Percentiles rank a stretch among this genome's conserved stretches.
phyloP scores from a whole-genome alignment of 202 grass and related monocot genomes.

The Alloteropsis angusta region DNA sequence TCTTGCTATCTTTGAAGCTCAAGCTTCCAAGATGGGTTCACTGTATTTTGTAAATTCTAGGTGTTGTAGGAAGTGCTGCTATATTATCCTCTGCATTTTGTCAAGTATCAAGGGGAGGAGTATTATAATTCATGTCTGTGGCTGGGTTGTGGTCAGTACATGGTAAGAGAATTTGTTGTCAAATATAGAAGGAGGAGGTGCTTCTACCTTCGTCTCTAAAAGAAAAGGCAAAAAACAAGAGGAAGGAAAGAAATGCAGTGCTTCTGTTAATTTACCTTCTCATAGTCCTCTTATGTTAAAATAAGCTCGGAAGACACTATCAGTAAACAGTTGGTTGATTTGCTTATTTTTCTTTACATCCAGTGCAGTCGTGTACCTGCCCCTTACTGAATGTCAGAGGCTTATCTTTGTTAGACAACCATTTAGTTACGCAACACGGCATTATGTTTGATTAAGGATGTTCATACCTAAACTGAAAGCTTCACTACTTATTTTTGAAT shows the following conservation, averaged over 20 bases:
- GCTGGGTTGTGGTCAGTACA: background rate
- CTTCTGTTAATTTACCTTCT: background rate
- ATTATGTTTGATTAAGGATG: no score
- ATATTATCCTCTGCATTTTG: background rate
- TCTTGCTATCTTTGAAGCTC: background rate
- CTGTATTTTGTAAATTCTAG: background rate
- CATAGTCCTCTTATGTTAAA: background rate
- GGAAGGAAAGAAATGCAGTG: background rate
- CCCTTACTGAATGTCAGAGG: background rate
- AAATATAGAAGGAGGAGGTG: background rate
- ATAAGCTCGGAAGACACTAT: background rate
- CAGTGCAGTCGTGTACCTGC: background rate
- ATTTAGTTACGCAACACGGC: no score
- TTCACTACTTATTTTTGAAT: background rate
- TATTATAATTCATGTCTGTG: background rate
- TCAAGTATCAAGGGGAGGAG: background rate
- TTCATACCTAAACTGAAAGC: background rate
- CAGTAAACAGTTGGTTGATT: background rate
- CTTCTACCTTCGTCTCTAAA: background rate
- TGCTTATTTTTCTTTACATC: background rate
- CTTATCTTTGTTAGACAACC: no score
- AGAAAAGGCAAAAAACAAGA: background rate
- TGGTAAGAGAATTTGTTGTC: background rate
- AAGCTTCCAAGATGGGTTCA: background rate
- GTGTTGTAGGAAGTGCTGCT: background rate